phyloP scores from a whole-genome alignment of 2,329 filamentous ascomycete genomes.

The Cercospora sesami region DNA sequence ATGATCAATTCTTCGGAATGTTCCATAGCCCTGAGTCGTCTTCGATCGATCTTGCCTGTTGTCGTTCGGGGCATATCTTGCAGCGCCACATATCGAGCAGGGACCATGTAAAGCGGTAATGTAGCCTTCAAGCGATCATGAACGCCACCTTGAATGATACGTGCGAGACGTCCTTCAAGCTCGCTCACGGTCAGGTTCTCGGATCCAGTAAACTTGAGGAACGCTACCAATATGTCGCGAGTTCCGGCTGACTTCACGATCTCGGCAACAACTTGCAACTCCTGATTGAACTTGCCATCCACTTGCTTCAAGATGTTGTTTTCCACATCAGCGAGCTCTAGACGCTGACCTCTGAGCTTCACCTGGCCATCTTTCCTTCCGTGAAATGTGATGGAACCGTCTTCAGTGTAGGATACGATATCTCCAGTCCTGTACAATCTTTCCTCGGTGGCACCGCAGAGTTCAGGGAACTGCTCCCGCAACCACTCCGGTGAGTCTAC shows the following conservation, averaged over 20 bases:
- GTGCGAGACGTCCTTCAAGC: neutral
- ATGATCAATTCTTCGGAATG: neutral
- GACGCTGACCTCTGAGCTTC: conserved; percentile 65
- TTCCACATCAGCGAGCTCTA: conserved; percentile 59
- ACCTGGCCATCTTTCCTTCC: conserved; percentile 63
- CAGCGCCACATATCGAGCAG: conserved; percentile 68
- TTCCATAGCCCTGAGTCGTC: conserved; percentile 14
- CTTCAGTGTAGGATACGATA: conserved; percentile 56
- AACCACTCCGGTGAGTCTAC: neutral
- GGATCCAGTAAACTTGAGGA: conserved; percentile 1
- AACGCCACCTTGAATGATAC: conserved; percentile 39
- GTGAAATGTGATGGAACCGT: conserved; percentile 45
- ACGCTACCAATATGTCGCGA: neutral
- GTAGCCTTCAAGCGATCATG: neutral
- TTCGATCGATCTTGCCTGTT: conserved; percentile 69
- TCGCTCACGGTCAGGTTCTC: neutral
- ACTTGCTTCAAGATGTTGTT: conserved; percentile 33
- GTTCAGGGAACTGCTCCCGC: neutral
- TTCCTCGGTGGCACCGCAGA: neutral
- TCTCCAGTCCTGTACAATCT: conserved; percentile 53
- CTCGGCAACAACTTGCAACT: neutral
- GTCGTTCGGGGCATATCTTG: conserved; percentile 65
- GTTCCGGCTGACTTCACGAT: neutral
- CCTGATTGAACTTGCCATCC: neutral
- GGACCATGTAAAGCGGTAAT: conserved; percentile 72